A percentile compares a stretch with the other conserved stretches of the same genome.
Conservation (phyloP, 768 basidiomycete species). For the Aureoboletus auriporus region DNA sequence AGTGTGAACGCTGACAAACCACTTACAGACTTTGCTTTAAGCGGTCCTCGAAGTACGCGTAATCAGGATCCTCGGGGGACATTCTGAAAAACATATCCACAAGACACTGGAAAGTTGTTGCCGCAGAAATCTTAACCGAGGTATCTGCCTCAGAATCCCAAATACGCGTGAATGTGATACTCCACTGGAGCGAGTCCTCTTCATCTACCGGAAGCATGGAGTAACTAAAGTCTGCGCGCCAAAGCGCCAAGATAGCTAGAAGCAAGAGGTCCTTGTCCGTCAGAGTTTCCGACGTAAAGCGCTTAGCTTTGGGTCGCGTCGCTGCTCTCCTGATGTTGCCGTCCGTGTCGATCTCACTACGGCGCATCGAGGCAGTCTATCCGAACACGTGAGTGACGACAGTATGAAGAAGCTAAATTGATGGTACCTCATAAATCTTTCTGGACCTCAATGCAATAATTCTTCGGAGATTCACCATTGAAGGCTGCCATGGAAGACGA, state of each 20-base stretch:
- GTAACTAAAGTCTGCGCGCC: conserved; percentile 56
- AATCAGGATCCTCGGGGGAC: conserved; percentile 36
- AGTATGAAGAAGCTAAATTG: conserved; percentile 3
- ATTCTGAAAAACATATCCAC: conserved; percentile 43
- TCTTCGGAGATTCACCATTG: conserved; percentile 45
- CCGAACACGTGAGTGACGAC: conserved; percentile 8
- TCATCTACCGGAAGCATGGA: conserved; percentile 43
- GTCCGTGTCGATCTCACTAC: conserved; percentile 57
- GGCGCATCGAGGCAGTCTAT: conserved; percentile 48
- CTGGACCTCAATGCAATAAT: conserved; percentile 47
- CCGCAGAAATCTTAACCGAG: conserved; percentile 59
- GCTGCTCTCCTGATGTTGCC: conserved; percentile 52
- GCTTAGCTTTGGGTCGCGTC: conserved; percentile 58
- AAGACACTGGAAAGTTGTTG: conserved; percentile 45
- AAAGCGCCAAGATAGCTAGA: conserved; percentile 64
- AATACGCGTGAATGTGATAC: conserved; percentile 43
- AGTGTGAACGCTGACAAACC: conserved; percentile 10
- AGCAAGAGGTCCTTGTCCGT: conserved; percentile 68
- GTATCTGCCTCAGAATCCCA: conserved; percentile 64
- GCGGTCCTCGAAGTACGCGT: conserved; percentile 37
- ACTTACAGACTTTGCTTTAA: conserved; percentile 46
- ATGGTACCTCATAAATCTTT: conserved; percentile 52
- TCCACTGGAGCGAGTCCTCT: conserved; percentile 44
- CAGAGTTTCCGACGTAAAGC: conserved; percentile 53
- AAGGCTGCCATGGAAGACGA: conserved; percentile 53